These are phyloP conservation scores for Verticillium zaregamsianum DNA, from an alignment of 2,329 filamentous ascomycete species.

Conservation along the genomic window DNA sequence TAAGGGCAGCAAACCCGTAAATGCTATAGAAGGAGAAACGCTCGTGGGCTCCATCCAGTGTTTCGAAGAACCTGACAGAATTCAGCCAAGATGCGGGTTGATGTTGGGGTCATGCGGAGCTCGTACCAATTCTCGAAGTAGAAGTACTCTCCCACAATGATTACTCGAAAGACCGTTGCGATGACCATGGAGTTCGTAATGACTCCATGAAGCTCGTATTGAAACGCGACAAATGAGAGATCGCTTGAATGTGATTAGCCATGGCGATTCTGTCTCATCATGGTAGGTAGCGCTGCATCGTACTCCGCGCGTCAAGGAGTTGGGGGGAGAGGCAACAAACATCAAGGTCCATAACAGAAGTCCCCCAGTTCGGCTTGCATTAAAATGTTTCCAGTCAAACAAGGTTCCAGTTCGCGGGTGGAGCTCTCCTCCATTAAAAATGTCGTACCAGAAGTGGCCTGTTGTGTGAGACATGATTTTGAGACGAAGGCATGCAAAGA, in stretches of 20 bases:
- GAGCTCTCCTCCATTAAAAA: slow-evolving; percentile 6
- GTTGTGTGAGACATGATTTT: not conserved
- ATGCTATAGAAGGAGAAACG: slow-evolving; percentile 7
- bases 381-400: slow-evolving; percentile 8
- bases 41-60: slow-evolving; percentile 4
- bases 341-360: not conserved
- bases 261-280: no score
- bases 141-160: not conserved
- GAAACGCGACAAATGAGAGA: not conserved
- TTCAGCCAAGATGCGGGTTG: not conserved
- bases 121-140: not conserved
- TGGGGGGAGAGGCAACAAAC: not conserved
- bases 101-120: not conserved
- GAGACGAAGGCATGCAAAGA: not conserved
- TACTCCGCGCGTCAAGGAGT: not conserved
- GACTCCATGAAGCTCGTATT: not conserved
- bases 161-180: not conserved
- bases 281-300: no score
- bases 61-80: slow-evolving; percentile 2
- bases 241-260: not conserved
- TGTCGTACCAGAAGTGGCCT: slow-evolving; percentile 2
- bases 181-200: not conserved
- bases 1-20: slow-evolving; percentile 5
- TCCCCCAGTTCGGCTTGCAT: not conserved
- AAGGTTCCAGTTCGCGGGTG: slow-evolving; percentile 2